Base-by-base conservation (phyloP, 2,329 filamentous ascomycete species). In the Sporothrix mexicana region DNA sequence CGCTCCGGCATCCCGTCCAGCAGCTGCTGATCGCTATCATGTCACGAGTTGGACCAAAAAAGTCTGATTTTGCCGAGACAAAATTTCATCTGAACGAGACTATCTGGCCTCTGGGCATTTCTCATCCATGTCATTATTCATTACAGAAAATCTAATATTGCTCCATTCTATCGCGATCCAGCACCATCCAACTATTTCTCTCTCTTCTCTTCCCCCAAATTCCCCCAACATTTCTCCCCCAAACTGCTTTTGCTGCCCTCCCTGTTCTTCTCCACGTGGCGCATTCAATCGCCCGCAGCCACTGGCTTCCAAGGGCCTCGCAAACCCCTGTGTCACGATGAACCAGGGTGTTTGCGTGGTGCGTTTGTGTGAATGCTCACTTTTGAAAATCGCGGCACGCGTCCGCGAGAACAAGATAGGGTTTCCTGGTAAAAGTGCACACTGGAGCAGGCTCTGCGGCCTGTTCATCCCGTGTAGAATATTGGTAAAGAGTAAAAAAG, bases 191-290 rank as follows among this genome's bases (percentile, higher is more conserved):
- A 36, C 30, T 36, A 6, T 30, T 30, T 30, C 5, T 30, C 30
- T 5, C 5, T 36, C 5, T 30, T 30, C 5, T 30, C 30, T 5
- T 30, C 7, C 30, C 30, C 30, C 30, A 36, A 36, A 2, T 36
- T 5, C 15, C 23, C 15, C 57, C 57, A 62, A 62, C 25, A n/a
- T 41, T 15, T 5, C 43, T 5, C 43, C 62, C 64, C 64, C 20
- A 67, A 17, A 20, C 6, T 51, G 43, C 6, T n/a, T 25, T 9
- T 15, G 20, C 36, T 13, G n/a, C 61, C 41, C 61, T 66, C 45
- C 64, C 45, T 67, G 23, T 67, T 51, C 41, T 15, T 67, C 45
- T 67, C 45, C 64, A 51, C 64, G 45, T 51, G 45, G 45, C 45
- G 64, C 43, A 25, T 13, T 45, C 25, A 25, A 20, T n/a, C 64